phyloP scores from a whole-genome alignment of 2,329 filamentous ascomycete genomes.

The Trichoderma lentiforme region DNA sequence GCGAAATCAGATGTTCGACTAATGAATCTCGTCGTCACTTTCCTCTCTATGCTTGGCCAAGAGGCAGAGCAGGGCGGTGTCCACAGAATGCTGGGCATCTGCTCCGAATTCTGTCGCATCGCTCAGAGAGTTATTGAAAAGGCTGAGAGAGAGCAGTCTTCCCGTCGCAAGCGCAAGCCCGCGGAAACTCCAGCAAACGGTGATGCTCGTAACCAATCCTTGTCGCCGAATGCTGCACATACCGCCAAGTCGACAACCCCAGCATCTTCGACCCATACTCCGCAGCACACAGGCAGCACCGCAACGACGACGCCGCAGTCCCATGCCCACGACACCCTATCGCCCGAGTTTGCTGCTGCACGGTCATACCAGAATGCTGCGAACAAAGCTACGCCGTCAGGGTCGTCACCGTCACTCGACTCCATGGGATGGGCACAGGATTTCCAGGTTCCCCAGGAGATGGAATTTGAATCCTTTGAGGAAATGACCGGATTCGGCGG shows the following conservation, averaged over 20 bases:
- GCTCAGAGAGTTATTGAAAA: conserved; percentile 88
- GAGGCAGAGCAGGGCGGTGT: conserved; percentile 89
- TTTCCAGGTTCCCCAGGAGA: conserved; percentile 39
- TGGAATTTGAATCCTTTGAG: conserved; percentile 37
- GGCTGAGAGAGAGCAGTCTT: conserved; percentile 77
- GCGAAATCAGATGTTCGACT: conserved; percentile 85
- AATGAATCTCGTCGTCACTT: conserved; percentile 91
- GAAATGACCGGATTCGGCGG: conserved; percentile 45
- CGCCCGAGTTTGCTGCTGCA: conserved; percentile 27
- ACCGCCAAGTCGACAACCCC: conserved; percentile 11
- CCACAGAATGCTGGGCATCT: conserved; percentile 88
- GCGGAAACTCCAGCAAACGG: conserved; percentile 43
- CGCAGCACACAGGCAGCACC: not conserved
- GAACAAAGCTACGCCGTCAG: conserved; percentile 16
- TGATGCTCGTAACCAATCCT: conserved; percentile 17
- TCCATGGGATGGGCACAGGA: conserved; percentile 49
- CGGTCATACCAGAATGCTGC: conserved; percentile 29
- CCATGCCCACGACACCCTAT: conserved; percentile 26
- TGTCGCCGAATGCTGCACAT: conserved; percentile 11
- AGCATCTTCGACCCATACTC: not conserved
- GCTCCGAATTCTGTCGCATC: conserved; percentile 94
- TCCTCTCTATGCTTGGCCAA: conserved; percentile 81
- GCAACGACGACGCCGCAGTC: conserved; percentile 7
- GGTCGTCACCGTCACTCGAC: conserved; percentile 42
- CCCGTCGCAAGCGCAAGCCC: conserved; percentile 80